phyloP scores from a whole-genome alignment of 1,284 basidiomycete species.

The Singerocomus inundabilis region DNA sequence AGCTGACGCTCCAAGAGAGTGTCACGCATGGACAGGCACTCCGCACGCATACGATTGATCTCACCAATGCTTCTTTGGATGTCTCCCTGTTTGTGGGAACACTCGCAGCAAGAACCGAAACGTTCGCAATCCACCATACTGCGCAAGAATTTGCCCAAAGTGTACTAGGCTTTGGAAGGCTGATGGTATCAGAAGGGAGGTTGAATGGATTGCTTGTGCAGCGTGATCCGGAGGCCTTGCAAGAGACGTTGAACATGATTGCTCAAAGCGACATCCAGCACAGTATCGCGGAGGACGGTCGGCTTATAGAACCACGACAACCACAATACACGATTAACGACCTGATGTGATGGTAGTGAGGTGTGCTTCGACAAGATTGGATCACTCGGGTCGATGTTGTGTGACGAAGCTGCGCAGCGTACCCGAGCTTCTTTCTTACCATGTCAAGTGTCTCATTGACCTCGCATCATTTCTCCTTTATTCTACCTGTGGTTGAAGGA shows the following conservation, averaged over 20 bases:
- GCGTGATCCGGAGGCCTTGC: slow-evolving; percentile 7
- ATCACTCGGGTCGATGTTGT: too few relatives aligned
- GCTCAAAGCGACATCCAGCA: neutral
- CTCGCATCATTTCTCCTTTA: too few relatives aligned
- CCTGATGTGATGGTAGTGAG: slow-evolving; percentile 9
- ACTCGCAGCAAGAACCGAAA: slow-evolving; percentile 18
- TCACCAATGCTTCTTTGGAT: slow-evolving; percentile 16
- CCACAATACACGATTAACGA: slow-evolving; percentile 2
- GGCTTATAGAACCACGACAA: neutral
- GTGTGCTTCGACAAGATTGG: too few relatives aligned
- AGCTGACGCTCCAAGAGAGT: slow-evolving; percentile 8
- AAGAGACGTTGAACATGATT: slow-evolving; percentile 14
- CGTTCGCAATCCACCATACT: slow-evolving; percentile 12
- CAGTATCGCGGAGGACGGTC: neutral
- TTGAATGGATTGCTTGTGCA: slow-evolving; percentile 13
- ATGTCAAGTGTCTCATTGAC: too few relatives aligned
- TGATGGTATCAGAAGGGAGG: slow-evolving; percentile 10
- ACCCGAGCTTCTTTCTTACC: too few relatives aligned
- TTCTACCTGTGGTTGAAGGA: too few relatives aligned
- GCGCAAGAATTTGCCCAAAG: slow-evolving; percentile 15
- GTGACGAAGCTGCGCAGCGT: too few relatives aligned
- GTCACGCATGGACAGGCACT: slow-evolving; percentile 6
- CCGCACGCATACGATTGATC: slow-evolving; percentile 13
- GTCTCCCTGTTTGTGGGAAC: slow-evolving; percentile 14
- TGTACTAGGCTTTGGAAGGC: slow-evolving; percentile 12